Base-by-base conservation (phyloP, 352 stramenopile species). In the Globisporangium cederbergense region DNA sequence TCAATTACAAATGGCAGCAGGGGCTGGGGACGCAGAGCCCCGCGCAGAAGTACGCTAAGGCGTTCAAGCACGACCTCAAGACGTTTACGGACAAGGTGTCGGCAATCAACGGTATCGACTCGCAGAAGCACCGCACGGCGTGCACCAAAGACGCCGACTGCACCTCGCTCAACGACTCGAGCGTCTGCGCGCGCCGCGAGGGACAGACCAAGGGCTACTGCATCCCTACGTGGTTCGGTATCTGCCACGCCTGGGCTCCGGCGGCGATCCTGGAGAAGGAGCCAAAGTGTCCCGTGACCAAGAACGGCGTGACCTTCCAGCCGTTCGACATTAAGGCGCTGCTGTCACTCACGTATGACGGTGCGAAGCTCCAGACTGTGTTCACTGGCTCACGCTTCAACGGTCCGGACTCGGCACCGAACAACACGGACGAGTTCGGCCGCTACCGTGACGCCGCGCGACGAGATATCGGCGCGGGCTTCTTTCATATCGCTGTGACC, bases 161-260 rank as follows among this genome's bases (percentile, higher is more conserved):
- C 61, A 67, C 61, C 11, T 13, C 30, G 3, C 60, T 83, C 6
- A 71, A 81, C 2, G 74, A 83, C 22, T 59, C 57, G 20, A 85
- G 76, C 43, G 73, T 80, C 20, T 88, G 79, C 32, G 73, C 75
- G 13, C 80, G 75, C 34, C 77, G 77, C 10, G 30, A 66, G 0
- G 68, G 72, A 4, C 50, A 71, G 28, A 66, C 59, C 20, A 47
- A 43, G 0, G 77, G 79, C 13, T 70, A 81, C 62, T 88, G 79
- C 55, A 78, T 88, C 34, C 79, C 77, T 3, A 84, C 65, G 0
- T 88, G 79, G 79, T 86, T 83, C 57, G 79, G 77, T 53, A 81
- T 88, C 57, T 88, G 79, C 28, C 79, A 88, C 64, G 79, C 79
- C 1, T 88, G 79, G 79, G 79, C 79, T 30, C 76, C 79, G 16